Conservation (phyloP, 345 rosid species). For the Arabis alpina region DNA sequence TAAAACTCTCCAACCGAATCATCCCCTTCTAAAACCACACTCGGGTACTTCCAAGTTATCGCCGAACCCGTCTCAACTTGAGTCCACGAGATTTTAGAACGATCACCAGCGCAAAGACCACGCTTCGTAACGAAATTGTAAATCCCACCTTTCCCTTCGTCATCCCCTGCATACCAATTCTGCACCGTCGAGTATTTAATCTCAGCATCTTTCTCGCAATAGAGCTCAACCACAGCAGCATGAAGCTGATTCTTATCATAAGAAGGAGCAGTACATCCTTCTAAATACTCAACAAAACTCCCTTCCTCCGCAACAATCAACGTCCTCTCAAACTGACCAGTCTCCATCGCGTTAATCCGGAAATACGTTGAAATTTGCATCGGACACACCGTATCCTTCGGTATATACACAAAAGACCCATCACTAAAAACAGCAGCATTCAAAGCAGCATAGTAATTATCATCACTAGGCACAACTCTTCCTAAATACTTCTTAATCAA, state of each 20-base stretch:
- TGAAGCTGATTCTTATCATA: constrained; percentile 91
- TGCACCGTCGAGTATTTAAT: constrained; percentile 93
- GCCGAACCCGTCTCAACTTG: constrained; percentile 99
- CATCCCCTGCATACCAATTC: constrained; percentile 97
- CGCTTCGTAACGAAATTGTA: constrained; percentile 95
- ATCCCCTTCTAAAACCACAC: constrained; percentile 91
- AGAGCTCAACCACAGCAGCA: constrained; percentile 94
- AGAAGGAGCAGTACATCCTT: constrained; percentile 95
- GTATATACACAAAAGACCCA: constrained; percentile 84
- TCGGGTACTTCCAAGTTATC: constrained; percentile 94
- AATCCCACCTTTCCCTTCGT: constrained; percentile 85
- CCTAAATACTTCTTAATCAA: constrained; percentile 81
- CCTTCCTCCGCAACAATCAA: constrained; percentile 91
- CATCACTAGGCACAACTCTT: constrained; percentile 84
- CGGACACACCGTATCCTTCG: constrained; percentile 78
- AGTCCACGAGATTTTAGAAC: constrained; percentile 94
- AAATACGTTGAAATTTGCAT: constrained; percentile 96
- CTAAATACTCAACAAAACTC: constrained; percentile 91
- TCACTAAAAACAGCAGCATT: constrained; percentile 93
- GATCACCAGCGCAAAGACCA: constrained; percentile 82
- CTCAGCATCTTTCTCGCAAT: constrained; percentile 80
- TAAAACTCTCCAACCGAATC: constrained; percentile 87
- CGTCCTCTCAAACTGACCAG: constrained; percentile 98
- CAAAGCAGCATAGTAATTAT: constrained; percentile 84
- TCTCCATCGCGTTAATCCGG: constrained; percentile 83